phyloP scores from a whole-genome alignment of 495 filamentous ascomycete genomes.

The Penicillium odoratum region DNA sequence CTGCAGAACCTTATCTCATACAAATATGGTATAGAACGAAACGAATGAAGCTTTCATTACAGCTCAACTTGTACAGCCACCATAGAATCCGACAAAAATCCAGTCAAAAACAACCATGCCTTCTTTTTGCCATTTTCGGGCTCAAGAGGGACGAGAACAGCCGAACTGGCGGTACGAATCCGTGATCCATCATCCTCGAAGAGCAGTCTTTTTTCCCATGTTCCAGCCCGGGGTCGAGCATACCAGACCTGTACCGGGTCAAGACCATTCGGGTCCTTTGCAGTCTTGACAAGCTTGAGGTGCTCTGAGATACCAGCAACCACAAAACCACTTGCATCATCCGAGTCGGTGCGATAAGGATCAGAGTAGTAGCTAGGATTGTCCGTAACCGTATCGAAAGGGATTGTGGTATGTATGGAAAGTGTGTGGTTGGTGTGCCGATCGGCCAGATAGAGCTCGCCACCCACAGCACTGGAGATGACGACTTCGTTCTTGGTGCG shows the following conservation, averaged over 20 bases:
- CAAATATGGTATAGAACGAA: neutral
- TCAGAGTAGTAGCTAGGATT: constrained; percentile 58
- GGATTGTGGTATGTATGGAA: constrained; percentile 40
- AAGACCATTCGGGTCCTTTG: constrained; percentile 36
- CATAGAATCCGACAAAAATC: constrained; percentile 53
- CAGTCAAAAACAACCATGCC: constrained; percentile 60
- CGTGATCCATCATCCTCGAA: constrained; percentile 59
- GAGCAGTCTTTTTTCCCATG: constrained; percentile 47
- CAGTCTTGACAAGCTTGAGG: constrained; percentile 31
- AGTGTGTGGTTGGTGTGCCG: constrained; percentile 33
- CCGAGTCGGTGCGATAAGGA: constrained; percentile 31
- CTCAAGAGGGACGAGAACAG: constrained; percentile 55
- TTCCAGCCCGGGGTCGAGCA: constrained; percentile 25
- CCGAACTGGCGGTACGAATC: constrained; percentile 52
- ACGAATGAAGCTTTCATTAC: constrained; percentile 16
- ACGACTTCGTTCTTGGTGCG: constrained; percentile 47
- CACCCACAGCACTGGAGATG: constrained; percentile 41
- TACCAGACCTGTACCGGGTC: constrained; percentile 53
- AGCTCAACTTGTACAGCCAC: constrained; percentile 57
- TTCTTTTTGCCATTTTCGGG: constrained; percentile 37
- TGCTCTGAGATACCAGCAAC: constrained; percentile 49
- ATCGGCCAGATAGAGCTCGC: constrained; percentile 33
- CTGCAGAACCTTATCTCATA: neutral
- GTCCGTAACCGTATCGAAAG: constrained; percentile 49
- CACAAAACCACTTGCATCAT: constrained; percentile 58